A percentile compares a stretch with the other conserved stretches of the same genome.
Conservation (phyloP, 179 eudicot genomes). For the Drosera spatulata region DNA sequence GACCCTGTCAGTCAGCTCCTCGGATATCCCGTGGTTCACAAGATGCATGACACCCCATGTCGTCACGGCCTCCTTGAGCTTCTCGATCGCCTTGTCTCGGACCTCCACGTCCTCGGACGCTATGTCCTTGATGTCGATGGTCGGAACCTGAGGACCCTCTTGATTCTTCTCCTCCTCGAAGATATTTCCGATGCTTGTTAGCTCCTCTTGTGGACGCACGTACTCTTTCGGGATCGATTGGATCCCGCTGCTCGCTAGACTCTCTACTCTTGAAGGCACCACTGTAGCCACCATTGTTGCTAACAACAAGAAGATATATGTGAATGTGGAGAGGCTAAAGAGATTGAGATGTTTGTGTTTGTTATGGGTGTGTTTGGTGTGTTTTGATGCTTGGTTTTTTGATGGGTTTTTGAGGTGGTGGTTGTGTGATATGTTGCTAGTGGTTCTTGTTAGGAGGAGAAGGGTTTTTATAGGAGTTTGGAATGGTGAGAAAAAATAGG, state of each 20-base stretch:
- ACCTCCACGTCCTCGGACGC: constrained; percentile 39
- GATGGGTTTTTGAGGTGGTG: no score
- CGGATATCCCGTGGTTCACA: constrained; percentile 68
- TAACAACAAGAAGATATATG: not conserved
- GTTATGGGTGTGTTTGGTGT: no score
- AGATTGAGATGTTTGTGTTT: no score
- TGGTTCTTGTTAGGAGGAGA: no score
- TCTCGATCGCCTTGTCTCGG: constrained; percentile 38
- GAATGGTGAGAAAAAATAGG: no score
- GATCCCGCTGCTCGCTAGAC: constrained; percentile 58
- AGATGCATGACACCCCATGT: constrained; percentile 97
- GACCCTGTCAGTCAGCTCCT: constrained; percentile 46
- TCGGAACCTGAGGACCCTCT: constrained; percentile 69
- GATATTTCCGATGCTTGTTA: constrained; percentile 47
- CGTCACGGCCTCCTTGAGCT: constrained; percentile 50
- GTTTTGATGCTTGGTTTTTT: no score
- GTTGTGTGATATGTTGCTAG: no score
- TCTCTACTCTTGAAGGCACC: constrained; percentile 51
- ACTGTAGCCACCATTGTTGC: constrained; percentile 16
- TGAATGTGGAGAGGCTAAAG: no score
- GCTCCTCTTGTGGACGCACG: constrained; percentile 65
- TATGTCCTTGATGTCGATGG: constrained; percentile 48
- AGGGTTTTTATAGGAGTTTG: no score
- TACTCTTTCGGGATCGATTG: constrained; percentile 73
- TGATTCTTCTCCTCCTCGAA: constrained; percentile 61